These are phyloP conservation scores for Trichaptum fuscoviolaceum DNA, from an alignment of 768 basidiomycete genomes.

Conservation along the genomic window DNA sequence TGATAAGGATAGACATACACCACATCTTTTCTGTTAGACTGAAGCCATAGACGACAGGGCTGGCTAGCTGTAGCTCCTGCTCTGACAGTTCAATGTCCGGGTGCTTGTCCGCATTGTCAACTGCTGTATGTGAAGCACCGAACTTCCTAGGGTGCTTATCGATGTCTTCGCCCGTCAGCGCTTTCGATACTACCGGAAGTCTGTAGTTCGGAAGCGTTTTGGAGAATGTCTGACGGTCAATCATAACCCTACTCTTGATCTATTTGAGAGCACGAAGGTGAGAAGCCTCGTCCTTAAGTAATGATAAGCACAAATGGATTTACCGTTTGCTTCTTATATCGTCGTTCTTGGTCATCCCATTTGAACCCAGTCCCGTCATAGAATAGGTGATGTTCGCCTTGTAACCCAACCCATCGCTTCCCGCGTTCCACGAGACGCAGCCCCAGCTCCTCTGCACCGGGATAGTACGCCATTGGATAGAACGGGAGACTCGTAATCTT, in stretches of 20 bases:
- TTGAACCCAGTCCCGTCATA: constrained; percentile 12
- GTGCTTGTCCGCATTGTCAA: background rate
- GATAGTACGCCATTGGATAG: constrained; percentile 17
- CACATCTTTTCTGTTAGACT: constrained; percentile 55
- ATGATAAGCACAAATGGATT: background rate
- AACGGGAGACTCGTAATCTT: constrained; percentile 16
- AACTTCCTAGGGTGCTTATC: constrained; percentile 1
- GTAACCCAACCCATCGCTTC: constrained; percentile 9
- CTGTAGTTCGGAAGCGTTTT: constrained; percentile 46
- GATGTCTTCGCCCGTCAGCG: constrained; percentile 19
- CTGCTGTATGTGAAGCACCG: background rate
- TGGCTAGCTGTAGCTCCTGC: constrained; percentile 49
- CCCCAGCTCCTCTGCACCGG: constrained; percentile 8
- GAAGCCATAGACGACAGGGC: constrained; percentile 57
- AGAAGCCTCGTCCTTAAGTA: background rate
- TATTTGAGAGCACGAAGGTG: constrained; percentile 34
- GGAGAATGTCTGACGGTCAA: constrained; percentile 56
- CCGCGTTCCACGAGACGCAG: constrained; percentile 13
- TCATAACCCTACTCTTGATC: constrained; percentile 43
- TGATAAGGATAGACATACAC: constrained; percentile 34
- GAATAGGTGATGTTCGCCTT: constrained; percentile 8
- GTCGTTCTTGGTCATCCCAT: background rate
- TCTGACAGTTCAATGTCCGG: constrained; percentile 34
- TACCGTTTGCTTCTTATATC: background rate
- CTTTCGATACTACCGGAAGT: constrained; percentile 30